Base-by-base conservation (phyloP, 1,284 basidiomycete species). In the Apiotrichum veenhuisii region DNA sequence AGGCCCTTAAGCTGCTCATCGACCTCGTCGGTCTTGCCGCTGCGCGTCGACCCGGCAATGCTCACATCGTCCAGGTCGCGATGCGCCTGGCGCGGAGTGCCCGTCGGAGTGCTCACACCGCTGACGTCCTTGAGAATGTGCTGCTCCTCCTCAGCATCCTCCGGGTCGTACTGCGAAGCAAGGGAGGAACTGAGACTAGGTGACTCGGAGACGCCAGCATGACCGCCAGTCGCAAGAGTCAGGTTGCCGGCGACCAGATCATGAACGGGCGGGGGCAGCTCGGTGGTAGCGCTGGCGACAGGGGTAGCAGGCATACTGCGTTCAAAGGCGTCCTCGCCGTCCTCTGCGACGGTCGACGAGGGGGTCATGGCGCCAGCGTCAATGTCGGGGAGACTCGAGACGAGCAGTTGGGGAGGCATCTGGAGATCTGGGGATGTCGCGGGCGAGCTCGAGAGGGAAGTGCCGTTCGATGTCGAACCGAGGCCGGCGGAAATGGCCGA, bases 341-440 rank as follows among this genome's bases (percentile, higher is more conserved):
- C 66, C 43, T 75, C 72, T 1, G 74, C 74, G 20, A 66, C 65
- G 3, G 74, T 75, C 2, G 74, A 75, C 9, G 68, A 71, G 7
- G 74, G 74, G 0, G 74, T 74, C 62, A 67, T 64, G 1, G 70
- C 62, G 11, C 68, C 68, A n/a, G 55, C 26, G 17, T 61, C 57
- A 25, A 50, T 37, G n/a, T 62, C 62, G 2, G 72, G 72, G 1
- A 72, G 61, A 1, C 70, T 69, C 1, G 70, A 63, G 12, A 73
- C 60, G 7, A 71, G 58, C 1, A 60, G 55, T 23, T 59, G 58
- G 7, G 65, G 67, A 2, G 67, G 67, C 23, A 61, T 61, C 30
- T 63, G 59, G 15, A 61, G n/a, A 15, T 49, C 56, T 3, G 64
- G 63, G 0, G 67, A 69, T 3, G 63, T 65, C 1, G 64, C 62